phyloP scores from a whole-genome alignment of 805 yeast genomes.

The Lachancea waltii region DNA sequence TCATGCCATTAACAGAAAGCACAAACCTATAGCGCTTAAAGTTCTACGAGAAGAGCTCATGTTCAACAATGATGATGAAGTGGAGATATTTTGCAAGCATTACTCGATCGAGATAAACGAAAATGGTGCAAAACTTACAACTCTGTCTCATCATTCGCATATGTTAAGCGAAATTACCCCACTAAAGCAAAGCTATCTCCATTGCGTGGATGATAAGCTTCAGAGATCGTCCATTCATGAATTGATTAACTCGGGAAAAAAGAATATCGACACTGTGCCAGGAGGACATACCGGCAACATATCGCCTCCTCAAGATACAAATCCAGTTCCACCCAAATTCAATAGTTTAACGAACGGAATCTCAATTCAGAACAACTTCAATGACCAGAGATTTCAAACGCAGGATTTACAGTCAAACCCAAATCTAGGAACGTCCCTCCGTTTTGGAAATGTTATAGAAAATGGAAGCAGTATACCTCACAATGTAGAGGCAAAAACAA shows the following conservation, averaged over 20 bases:
- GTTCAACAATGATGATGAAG: conserved; percentile 54
- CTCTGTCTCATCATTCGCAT: conserved; percentile 36
- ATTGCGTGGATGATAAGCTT: conserved; percentile 37
- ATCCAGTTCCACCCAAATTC: too few species aligned
- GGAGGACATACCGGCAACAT: neutral
- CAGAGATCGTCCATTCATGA: conserved; percentile 25
- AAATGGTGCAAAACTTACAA: conserved; percentile 40
- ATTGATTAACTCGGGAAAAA: conserved; percentile 37
- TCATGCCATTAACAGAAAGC: conserved; percentile 59
- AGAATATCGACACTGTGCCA: conserved; percentile 17
- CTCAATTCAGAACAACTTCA: too few species aligned
- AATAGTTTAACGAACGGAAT: too few species aligned
- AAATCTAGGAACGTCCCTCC: neutral
- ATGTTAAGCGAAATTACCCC: conserved; percentile 35
- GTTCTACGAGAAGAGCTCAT: conserved; percentile 49
- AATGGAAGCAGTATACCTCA: conserved; percentile 4
- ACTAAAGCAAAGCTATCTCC: conserved; percentile 42
- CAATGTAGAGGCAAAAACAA: conserved; percentile 11
- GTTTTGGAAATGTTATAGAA: neutral
- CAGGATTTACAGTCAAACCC: too few species aligned
- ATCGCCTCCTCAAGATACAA: too few species aligned
- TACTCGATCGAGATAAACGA: conserved; percentile 48
- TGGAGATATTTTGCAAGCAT: conserved; percentile 52
- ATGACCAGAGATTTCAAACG: neutral
- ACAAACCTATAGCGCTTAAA: conserved; percentile 53